Evolutionary conservation across 352 stramenopile genomes (phyloP).

Genomic region (Globisporangium orthogonon): DNA sequence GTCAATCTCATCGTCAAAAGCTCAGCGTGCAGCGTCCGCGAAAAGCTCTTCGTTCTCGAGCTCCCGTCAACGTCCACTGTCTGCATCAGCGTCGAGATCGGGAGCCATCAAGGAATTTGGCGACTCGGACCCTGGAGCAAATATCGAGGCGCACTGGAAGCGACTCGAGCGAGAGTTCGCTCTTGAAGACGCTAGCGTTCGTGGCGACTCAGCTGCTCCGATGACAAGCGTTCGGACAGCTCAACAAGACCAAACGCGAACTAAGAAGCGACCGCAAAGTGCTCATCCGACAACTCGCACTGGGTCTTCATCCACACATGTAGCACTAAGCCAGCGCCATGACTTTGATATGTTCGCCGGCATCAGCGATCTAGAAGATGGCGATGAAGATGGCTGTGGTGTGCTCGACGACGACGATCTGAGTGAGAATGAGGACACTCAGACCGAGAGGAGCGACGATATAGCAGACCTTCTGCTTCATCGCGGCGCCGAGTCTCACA

Average conservation of each 20-base stretch:
- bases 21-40: conserved; percentile 15
- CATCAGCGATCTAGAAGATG: conserved; percentile 4
- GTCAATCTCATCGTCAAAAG: neutral
- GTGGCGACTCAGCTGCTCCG: neutral
- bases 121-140: conserved; percentile 3
- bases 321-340: neutral
- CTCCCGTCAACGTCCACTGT: conserved; percentile 22
- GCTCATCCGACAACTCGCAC: conserved; percentile 16
- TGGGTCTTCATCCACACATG: neutral
- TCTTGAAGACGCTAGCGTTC: conserved; percentile 11
- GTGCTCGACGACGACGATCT: conserved; percentile 35
- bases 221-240: neutral
- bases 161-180: conserved; percentile 29
- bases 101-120: neutral
- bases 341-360: neutral
- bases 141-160: conserved; percentile 34
- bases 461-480: conserved; percentile 8
- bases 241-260: neutral
- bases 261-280: conserved; percentile 29
- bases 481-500: neutral
- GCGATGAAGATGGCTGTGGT: conserved; percentile 34
- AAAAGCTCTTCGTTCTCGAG: neutral
- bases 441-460: conserved; percentile 12
- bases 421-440: conserved; percentile 19
- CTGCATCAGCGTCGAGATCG: conserved; percentile 10